Conservation (phyloP, 139 green algal genomes). For the Chlamydomonas eustigma region DNA sequence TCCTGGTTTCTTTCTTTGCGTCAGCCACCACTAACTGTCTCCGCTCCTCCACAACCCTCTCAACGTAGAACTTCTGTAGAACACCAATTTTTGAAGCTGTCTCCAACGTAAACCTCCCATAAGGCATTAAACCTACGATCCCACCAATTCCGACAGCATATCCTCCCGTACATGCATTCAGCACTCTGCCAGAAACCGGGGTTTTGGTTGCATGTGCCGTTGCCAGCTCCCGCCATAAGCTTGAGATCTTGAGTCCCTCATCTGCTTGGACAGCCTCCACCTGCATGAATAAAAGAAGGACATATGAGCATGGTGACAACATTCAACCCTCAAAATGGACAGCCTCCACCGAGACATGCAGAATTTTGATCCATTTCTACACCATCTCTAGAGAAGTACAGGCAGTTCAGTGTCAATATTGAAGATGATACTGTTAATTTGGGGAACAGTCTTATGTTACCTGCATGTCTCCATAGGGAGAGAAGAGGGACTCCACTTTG, state of each 20-base stretch:
- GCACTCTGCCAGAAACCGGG: slow-evolving; percentile 19
- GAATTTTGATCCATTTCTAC: too few species aligned
- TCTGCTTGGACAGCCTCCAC: slow-evolving; percentile 9
- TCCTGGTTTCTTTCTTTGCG: slow-evolving; percentile 1
- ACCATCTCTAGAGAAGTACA: too few species aligned
- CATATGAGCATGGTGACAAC: too few species aligned
- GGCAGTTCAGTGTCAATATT: too few species aligned
- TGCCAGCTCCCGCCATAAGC: slow-evolving; percentile 13
- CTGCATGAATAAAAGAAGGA: too few species aligned
- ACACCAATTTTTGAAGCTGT: slow-evolving; percentile 2
- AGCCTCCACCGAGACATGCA: too few species aligned
- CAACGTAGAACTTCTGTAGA: slow-evolving; percentile 11
- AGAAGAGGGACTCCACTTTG: slow-evolving; percentile 7
- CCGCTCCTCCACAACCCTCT: slow-evolving; percentile 8
- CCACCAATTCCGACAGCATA: slow-evolving; percentile 22
- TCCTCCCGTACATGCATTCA: slow-evolving; percentile 15
- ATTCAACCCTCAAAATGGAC: too few species aligned
- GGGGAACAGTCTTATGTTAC: too few species aligned
- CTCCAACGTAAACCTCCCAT: neutral
- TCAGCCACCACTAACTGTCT: neutral
- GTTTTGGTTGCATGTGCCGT: neutral
- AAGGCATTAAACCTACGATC: slow-evolving; percentile 20
- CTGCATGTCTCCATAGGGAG: slow-evolving; percentile 28
- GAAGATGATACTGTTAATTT: too few species aligned
- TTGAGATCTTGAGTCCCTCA: neutral